These are phyloP conservation scores for Blechomonas ayalai DNA, from an alignment of 208 protist species.

Conservation along the genomic window DNA sequence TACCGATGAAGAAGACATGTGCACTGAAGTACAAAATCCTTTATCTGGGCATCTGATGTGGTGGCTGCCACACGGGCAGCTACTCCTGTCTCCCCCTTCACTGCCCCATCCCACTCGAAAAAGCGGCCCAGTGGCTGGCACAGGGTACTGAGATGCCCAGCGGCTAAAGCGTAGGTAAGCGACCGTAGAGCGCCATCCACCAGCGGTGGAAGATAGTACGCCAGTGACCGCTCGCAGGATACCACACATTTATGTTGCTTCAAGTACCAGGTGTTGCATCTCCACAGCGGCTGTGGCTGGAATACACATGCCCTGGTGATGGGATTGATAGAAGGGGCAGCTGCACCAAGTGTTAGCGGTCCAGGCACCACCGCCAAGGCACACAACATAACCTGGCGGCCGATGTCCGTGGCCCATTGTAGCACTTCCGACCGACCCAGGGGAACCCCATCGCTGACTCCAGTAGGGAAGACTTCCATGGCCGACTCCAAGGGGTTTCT, in stretches of 20 bases:
- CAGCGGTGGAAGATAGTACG: slow-evolving; percentile 8
- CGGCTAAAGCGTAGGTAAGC: slow-evolving; percentile 8
- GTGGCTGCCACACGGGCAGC: background rate
- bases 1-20: too few relatives aligned
- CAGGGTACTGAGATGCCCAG: slow-evolving; percentile 10
- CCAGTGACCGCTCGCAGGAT: slow-evolving; percentile 6
- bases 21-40: too few relatives aligned
- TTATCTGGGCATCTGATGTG: slow-evolving; percentile 1
- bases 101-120: background rate
- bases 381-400: background rate
- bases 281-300: too few relatives aligned
- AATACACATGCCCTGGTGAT: slow-evolving; percentile 8
- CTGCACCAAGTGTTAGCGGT: background rate
- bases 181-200: slow-evolving; percentile 13
- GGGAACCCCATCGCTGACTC: too few relatives aligned
- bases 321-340: slow-evolving; percentile 9
- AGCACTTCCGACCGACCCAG: too few relatives aligned
- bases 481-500: too few relatives aligned
- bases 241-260: background rate
- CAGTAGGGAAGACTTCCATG: too few relatives aligned
- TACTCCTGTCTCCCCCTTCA: background rate
- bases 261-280: background rate
- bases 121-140: slow-evolving; percentile 12
- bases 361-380: background rate
- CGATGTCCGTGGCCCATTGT: too few relatives aligned